Conservation (phyloP, 257 asterid species). For the Linaria vulgaris region DNA sequence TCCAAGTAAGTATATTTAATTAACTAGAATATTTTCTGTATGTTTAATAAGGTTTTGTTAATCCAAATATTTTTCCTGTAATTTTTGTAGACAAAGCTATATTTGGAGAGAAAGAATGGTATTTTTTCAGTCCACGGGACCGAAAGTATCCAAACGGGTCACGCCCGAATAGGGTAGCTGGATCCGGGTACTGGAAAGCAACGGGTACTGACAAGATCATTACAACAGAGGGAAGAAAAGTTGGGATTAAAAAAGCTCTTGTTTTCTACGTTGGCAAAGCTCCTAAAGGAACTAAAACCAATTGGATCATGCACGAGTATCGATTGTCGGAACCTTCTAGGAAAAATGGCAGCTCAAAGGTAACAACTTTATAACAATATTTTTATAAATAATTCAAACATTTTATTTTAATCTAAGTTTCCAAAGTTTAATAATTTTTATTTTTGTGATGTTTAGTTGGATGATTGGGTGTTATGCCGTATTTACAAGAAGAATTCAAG, state of each 20-base stretch:
- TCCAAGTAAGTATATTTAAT: constrained; percentile 57
- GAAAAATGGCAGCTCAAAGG: constrained; percentile 55
- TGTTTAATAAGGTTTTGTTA: background rate
- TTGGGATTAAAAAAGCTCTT: constrained; percentile 84
- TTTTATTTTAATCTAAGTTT: background rate
- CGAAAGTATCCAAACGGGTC: constrained; percentile 90
- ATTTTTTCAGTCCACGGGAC: constrained; percentile 83
- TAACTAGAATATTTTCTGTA: background rate
- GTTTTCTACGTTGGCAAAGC: constrained; percentile 90
- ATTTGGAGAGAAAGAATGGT: constrained; percentile 92
- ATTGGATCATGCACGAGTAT: constrained; percentile 95
- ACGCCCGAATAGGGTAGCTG: constrained; percentile 81
- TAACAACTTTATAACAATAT: background rate
- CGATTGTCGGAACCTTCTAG: constrained; percentile 47
- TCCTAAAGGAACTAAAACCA: constrained; percentile 83
- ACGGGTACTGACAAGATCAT: constrained; percentile 79
- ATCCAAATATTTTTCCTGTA: background rate
- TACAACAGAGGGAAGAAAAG: constrained; percentile 64
- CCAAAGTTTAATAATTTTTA: background rate
- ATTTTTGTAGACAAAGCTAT: constrained; percentile 56
- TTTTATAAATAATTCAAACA: no score
- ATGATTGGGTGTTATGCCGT: constrained; percentile 84
- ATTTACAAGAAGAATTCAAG: constrained; percentile 69
- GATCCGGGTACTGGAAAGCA: constrained; percentile 94
- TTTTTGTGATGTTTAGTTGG: constrained; percentile 41